Evolutionary conservation across 805 yeast species (phyloP), one percentile per base, ranked within the genome.

Genomic region (Nakazawaea holstii): DNA sequence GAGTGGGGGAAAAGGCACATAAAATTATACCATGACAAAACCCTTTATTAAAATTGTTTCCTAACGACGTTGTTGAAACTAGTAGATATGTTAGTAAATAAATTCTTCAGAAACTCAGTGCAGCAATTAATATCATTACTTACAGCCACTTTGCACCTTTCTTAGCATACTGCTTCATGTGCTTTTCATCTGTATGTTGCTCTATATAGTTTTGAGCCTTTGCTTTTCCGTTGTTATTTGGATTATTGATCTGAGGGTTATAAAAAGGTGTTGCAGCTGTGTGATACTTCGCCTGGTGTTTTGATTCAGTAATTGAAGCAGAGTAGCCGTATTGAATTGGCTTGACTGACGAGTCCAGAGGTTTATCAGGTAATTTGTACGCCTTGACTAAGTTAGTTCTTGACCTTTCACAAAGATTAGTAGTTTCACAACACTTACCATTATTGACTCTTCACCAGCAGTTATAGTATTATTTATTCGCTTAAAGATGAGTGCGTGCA

Each of bases 211-310:
- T 28, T 27, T 41, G 49, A n/a, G 35, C 20, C 24, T 41, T 46
- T 8, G 41, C 46, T 39, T 8, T 15, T 9, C 69, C 48, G 71
- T 30, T 41, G 26, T 46, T 46, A n/a, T 27, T 27, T 1, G 45
- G 49, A 24, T 46, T 46, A 4, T 35, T 15, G 7, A 46, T 30
- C 32, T 26, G 24, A 8, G 11, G 17, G 24, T 46, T 46, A 36
- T 15, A 46, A 35, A 36, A 46, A 9, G 49, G 49, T 28, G 36
- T 37, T 11, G 42, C 36, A 13, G 41, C 33, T 11, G 32, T 31
- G 8, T 27, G 11, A 28, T 40, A 46, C 26, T 35, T 43, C 24
- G 29, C 30, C n/a, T 30, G 29, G 62, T 31, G 29, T 27, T 36
- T 37, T 13, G 10, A 15, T 17, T 36, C 46, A 5, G n/a, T 13